Conservation (phyloP, 768 basidiomycete genomes). For the Cubamyces lactineus region DNA sequence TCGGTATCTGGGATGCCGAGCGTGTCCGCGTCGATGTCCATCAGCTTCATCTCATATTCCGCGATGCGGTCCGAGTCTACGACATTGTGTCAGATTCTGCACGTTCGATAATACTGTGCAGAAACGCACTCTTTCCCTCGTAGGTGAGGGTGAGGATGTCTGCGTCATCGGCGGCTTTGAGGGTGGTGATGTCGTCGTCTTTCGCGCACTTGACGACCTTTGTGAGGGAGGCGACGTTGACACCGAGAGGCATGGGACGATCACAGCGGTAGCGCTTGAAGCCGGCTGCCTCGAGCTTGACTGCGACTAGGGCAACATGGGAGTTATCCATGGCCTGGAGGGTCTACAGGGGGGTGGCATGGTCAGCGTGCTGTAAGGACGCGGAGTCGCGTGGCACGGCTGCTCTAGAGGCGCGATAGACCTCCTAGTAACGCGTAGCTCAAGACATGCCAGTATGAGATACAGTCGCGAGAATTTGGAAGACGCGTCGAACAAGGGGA, state of each 20-base stretch:
- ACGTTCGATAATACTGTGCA: neutral
- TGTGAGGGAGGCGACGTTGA: slow-evolving; percentile 84
- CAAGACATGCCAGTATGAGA: too few relatives aligned
- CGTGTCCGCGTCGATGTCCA: slow-evolving; percentile 97
- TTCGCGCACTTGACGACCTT: slow-evolving; percentile 98
- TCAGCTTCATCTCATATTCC: slow-evolving; percentile 98
- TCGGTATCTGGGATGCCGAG: slow-evolving; percentile 97
- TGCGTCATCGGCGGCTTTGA: slow-evolving; percentile 90
- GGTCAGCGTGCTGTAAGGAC: neutral
- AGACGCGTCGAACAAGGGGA: too few relatives aligned
- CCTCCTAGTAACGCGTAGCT: too few relatives aligned
- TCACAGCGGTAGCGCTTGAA: slow-evolving; percentile 94
- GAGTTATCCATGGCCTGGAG: slow-evolving; percentile 99
- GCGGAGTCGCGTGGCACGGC: too few relatives aligned
- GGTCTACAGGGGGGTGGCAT: slow-evolving; percentile 43
- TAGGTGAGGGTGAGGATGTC: slow-evolving; percentile 89
- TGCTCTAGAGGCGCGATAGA: too few relatives aligned
- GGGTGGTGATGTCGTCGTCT: slow-evolving; percentile 89
- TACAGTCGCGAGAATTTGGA: too few relatives aligned
- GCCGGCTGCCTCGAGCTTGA: slow-evolving; percentile 75
- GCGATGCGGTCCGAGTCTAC: slow-evolving; percentile 90
- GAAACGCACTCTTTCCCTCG: slow-evolving; percentile 79
- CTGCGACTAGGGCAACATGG: slow-evolving; percentile 95
- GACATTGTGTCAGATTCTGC: neutral
- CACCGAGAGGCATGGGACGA: slow-evolving; percentile 88